A percentile compares a stretch with the other conserved stretches of the same genome.
These are phyloP conservation scores for Leucocoprinus leucothites DNA, from an alignment of 768 basidiomycete genomes.

Conservation along the genomic window DNA sequence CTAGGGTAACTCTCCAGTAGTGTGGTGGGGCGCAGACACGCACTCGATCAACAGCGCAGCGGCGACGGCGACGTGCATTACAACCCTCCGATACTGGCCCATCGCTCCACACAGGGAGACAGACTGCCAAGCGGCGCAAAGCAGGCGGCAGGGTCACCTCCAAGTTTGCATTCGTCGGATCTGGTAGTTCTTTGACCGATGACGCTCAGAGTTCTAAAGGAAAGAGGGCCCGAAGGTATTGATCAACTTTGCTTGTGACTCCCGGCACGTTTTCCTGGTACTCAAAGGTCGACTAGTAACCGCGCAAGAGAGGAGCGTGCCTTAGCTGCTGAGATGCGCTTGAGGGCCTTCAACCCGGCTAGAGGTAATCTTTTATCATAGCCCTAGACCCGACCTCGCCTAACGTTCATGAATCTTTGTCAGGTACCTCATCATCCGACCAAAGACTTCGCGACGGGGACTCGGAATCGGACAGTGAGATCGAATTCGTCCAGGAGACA, in stretches of 20 bases:
- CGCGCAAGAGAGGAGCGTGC: conserved; percentile 79
- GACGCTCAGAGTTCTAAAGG: conserved; percentile 49
- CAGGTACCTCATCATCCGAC: conserved; percentile 10
- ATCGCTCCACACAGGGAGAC: conserved; percentile 55
- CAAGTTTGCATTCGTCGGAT: conserved; percentile 55
- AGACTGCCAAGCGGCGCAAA: conserved; percentile 67
- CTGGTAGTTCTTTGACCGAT: conserved; percentile 51
- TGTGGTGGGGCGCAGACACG: conserved; percentile 79
- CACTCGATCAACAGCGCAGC: conserved; percentile 50
- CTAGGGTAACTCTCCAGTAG: conserved; percentile 27
- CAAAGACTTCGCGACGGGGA: conserved; percentile 18
- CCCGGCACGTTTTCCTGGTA: background rate
- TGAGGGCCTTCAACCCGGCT: conserved; percentile 36
- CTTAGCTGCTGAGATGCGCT: conserved; percentile 64
- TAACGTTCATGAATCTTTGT: background rate
- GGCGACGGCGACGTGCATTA: conserved; percentile 37
- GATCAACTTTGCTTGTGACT: background rate
- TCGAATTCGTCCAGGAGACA: conserved; percentile 37
- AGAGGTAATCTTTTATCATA: conserved; percentile 19
- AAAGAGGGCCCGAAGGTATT: conserved; percentile 66
- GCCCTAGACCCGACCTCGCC: too few relatives aligned
- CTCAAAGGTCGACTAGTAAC: conserved; percentile 44
- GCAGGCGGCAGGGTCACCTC: conserved; percentile 66
- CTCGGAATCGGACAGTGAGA: conserved; percentile 31
- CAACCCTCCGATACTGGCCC: conserved; percentile 36